These are phyloP conservation scores for Solanum bulbocastanum DNA, from an alignment of 257 asterid species.

Conservation along the genomic window DNA sequence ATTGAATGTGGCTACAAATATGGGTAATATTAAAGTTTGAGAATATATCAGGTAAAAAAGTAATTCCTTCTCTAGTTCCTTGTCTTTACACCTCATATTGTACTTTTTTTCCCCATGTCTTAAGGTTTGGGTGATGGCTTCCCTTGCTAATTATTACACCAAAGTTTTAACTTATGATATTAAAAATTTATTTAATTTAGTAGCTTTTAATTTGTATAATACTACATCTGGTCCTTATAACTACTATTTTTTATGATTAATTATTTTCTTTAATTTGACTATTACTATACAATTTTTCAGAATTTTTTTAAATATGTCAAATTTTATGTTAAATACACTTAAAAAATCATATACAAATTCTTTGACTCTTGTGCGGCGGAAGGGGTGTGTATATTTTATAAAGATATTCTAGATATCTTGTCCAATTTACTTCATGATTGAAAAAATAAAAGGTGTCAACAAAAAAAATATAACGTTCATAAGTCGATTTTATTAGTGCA, in stretches of 20 bases:
- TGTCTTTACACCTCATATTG: background rate
- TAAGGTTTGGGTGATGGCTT: background rate
- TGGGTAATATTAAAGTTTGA: background rate
- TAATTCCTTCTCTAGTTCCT: background rate
- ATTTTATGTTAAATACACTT: background rate
- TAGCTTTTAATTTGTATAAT: background rate
- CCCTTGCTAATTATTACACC: background rate
- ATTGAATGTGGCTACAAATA: background rate
- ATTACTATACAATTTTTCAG: background rate
- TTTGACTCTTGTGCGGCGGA: background rate
- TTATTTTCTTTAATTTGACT: background rate
- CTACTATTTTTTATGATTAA: background rate
- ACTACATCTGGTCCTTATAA: background rate
- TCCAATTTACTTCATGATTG: background rate
- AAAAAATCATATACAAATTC: background rate
- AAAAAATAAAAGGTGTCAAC: background rate
- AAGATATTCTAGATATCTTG: background rate
- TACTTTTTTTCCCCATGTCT: background rate
- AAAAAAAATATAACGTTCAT: background rate
- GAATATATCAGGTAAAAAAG: background rate
- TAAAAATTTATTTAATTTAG: background rate
- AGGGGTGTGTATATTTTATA: background rate
- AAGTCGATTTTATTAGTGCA: background rate
- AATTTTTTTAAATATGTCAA: background rate
- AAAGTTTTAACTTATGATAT: background rate